phyloP scores from a whole-genome alignment of 306 rosid genomes.

The Quercus alba region DNA sequence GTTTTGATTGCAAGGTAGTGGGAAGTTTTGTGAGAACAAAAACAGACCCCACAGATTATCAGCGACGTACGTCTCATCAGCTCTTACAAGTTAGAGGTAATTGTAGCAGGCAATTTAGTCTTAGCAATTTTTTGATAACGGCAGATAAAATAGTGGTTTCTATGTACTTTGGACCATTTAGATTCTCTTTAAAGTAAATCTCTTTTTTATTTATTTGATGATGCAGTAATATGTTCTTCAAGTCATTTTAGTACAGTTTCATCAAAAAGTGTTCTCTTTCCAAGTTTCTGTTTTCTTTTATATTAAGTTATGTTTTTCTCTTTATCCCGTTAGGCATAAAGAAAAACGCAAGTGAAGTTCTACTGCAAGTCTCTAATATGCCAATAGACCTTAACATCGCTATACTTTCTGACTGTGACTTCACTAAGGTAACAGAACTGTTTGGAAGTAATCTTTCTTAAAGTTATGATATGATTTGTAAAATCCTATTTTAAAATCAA shows the following conservation, averaged over 20 bases:
- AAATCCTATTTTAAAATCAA: neutral
- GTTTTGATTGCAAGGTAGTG: constrained; percentile 38
- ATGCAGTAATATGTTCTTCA: neutral
- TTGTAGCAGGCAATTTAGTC: too few relatives aligned
- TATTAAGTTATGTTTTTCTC: neutral
- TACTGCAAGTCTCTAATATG: constrained; percentile 50
- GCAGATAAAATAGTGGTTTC: too few relatives aligned
- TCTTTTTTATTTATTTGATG: too few relatives aligned
- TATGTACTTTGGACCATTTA: too few relatives aligned
- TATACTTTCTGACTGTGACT: constrained; percentile 53
- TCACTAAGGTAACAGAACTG: constrained; percentile 52
- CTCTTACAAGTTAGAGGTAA: constrained; percentile 36
- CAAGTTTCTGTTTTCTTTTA: neutral
- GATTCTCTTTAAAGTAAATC: too few relatives aligned
- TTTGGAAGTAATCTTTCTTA: neutral
- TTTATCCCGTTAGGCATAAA: constrained; percentile 39
- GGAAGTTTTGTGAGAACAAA: constrained; percentile 47
- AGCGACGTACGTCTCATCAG: constrained; percentile 17
- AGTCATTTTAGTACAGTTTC: neutral
- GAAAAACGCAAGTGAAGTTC: constrained; percentile 15
- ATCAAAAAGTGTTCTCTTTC: neutral
- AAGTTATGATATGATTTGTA: neutral
- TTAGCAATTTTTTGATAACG: too few relatives aligned
- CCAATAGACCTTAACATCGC: constrained; percentile 32
- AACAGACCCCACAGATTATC: constrained; percentile 20